Evolutionary conservation across 2,329 filamentous ascomycete genomes (phyloP).

Genomic region (Endoconidiophora laricicola): DNA sequence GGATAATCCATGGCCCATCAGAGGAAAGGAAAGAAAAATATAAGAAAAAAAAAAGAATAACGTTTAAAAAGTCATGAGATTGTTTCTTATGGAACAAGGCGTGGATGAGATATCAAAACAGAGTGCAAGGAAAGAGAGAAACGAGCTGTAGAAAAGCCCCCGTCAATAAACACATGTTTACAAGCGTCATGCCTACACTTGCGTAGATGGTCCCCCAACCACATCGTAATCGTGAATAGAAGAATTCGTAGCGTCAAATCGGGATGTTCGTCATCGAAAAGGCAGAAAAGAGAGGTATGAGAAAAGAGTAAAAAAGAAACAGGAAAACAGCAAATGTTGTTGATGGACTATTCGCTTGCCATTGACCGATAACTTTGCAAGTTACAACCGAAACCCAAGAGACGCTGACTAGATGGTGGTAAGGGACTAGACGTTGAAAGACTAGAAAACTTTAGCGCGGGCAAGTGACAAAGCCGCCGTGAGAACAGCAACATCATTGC

Average conservation of each 20-base stretch:
- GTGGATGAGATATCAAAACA: too few relatives aligned
- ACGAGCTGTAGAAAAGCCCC: too few relatives aligned
- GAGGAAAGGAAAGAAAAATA: too few relatives aligned
- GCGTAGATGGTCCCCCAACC: not conserved
- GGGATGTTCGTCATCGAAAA: too few relatives aligned
- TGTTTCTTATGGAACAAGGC: too few relatives aligned
- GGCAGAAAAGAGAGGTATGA: conserved; percentile 20
- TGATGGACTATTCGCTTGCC: conserved; percentile 39
- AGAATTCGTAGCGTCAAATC: too few relatives aligned
- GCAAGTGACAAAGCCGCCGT: conserved; percentile 7
- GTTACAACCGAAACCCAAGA: conserved; percentile 39
- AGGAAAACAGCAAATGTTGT: conserved; percentile 17
- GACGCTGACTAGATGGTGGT: conserved; percentile 14
- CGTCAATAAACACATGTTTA: too few relatives aligned
- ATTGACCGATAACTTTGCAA: conserved; percentile 37
- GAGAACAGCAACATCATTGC: conserved; percentile 10
- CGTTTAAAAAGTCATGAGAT: too few relatives aligned
- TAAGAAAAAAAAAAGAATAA: conserved; percentile 9
- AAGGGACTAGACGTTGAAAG: conserved; percentile 12
- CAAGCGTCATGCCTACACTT: too few relatives aligned
- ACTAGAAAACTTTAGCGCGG: conserved; percentile 12
- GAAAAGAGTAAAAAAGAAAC: conserved; percentile 15
- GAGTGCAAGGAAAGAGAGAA: too few relatives aligned
- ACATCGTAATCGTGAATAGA: conserved; percentile 14
- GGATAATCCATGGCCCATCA: too few relatives aligned